Evolutionary conservation across 305 asterid genomes (phyloP), one percentile per base, ranked within the genome.

Genomic region (Rubia peregrina): DNA sequence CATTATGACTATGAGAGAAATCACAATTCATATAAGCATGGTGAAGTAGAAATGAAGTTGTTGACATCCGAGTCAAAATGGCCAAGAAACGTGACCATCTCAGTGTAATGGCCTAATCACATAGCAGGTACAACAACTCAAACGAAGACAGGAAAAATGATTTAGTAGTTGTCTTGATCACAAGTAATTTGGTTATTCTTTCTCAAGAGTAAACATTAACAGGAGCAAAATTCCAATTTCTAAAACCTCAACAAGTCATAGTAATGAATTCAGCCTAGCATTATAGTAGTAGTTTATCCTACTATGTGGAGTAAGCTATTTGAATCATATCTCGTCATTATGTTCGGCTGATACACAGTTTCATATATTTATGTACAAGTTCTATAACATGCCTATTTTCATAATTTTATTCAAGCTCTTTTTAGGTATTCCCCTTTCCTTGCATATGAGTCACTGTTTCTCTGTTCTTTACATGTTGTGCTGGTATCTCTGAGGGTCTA

Each of bases 211-310:
- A 24, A 40, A 38, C 1, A 33, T 51, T 22, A 48, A 46, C 38
- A 24, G 49, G 42, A 14, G 43, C 61, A 22, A 65, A 57, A 66
- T 65, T 24, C 6, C 72, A 69, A 55, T n/a, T 55, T 9, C 36
- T 40, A 36, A 55, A 5, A 69, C 22, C 62, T 19, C 53, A 55
- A 21, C 9, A 30, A 38, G 57, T 55, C 5, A 36, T 5, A 38
- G 57, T 55, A 9, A 36, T 5, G 38, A 53, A 38, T 40, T 55
- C 38, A 69, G 36, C 4, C 19, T n/a, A 38, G 11, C 63, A 17
- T 68, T 43, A 61, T n/a, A 19, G 14, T 49, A 4, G 16, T 14
- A 16, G 56, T 49, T 49, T 13, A 48, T 48, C n/a, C 19, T 13
- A 48, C 56, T 48, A 48, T 5, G 53, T 46, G 56, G 19, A 48